Base-by-base conservation (phyloP, 2,329 filamentous ascomycete genomes). In the Cladosporium sp. region DNA sequence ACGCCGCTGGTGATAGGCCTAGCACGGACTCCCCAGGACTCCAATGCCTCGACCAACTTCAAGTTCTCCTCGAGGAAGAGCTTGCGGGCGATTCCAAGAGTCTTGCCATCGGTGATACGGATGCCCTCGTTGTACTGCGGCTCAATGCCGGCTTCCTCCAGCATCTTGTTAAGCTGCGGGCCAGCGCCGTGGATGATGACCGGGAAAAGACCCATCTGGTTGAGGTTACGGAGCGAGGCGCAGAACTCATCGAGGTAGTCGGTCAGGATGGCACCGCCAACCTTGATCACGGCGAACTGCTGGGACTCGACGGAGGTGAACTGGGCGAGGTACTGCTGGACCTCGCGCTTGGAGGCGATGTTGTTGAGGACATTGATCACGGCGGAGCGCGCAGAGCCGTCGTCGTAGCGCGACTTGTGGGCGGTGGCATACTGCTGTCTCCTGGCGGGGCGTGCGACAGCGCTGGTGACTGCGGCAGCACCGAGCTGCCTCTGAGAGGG, bases 231-330 rank as follows among this genome's bases (percentile, higher is more conserved):
- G 66, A 98, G 85, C 59, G 91, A 93, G 64, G 91, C 90, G 76
- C 92, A 96, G 65, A 99, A 87, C 74, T 93, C 93, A 78, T 97
- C 91, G 65, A 98, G 85, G 79, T 97, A 91, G 77, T 98, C 93
- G 67, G 92, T 96, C 74, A 99, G 86, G 74, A 98, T 97, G 69
- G 94, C 95, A 68, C 94, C 95, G 68, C 94, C 95, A 65, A 98
- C 94, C 84, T 99, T 99, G 80, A 99, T 96, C 58, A 99, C 94
- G 71, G 93, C 94, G 79, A 98, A 99, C 77, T 96, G 93, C 82
- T 98, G 93, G 40, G 93, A 96, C 53, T 93, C 95, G 68, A 97
- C 93, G 37, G 93, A 97, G 72, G 91, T 95, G 84, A 99, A 99
- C 78, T 98, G 93, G 71, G 93, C 95, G 67, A 98, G 89, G 80